Base-by-base conservation (phyloP, 2,329 filamentous ascomycete species). In the Aspergillus oerlinghausenensis region DNA sequence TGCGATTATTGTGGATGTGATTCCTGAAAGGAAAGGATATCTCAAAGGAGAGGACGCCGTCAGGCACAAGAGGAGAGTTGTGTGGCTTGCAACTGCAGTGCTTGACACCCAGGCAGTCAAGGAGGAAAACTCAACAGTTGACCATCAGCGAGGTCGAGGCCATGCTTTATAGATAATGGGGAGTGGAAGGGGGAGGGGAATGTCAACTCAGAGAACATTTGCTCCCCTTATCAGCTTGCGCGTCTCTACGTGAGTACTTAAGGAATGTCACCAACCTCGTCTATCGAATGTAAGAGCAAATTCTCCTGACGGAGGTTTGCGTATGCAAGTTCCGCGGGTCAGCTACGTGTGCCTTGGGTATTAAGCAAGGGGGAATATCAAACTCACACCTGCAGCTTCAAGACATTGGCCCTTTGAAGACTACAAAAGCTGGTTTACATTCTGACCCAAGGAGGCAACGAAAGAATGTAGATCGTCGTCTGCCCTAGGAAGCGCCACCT, bases 21-120 rank as follows among this genome's bases (percentile, higher is more conserved):
- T 52, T 52, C 51, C 26, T 57, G 57, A 53, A 56, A 51, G 51
- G 61, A 53, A 28, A 29, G 8, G n/a, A 26, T 55, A 47, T 35
- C 28, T 32, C 52, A 29, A 63, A 62, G 32, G 58, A 65, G 53
- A 51, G 62, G 55, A 63, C 45, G 59, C 49, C 52, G 54, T 26
- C 29, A 45, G 49, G 49, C 45, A 43, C 26, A 26, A 50, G 55
- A 48, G 40, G 47, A 52, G 55, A 14, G 49, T 21, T 21, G 8
- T 43, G n/a, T 45, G 19, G n/a, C 42, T 45, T 23, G 42, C 19
- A 14, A 45, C 21, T 19, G n/a, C 10, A 45, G 21, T 23, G n/a
- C 42, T 45, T 45, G 10, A 9, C n/a, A 45, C n/a, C n/a, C n/a
- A 45, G 42, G 23, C 19, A 45, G 42, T 45, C 21, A 19, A 23